A percentile compares a stretch with the other conserved stretches of the same genome.
Conservation (phyloP, 345 rosid species). For the Raphanus raphanistrum region DNA sequence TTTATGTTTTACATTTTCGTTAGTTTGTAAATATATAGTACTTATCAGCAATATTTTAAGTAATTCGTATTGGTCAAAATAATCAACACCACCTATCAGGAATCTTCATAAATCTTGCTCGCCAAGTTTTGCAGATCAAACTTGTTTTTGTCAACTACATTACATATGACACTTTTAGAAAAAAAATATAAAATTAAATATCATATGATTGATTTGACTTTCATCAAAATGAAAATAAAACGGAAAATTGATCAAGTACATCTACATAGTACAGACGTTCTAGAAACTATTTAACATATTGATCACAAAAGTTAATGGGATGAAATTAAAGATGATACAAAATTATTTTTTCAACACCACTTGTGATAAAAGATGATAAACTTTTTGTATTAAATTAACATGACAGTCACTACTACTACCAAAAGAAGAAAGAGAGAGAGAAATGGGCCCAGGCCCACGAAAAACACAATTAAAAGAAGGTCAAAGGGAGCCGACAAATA, state of each 20-base stretch:
- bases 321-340: not conserved
- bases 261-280: not conserved
- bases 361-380: conserved; percentile 1
- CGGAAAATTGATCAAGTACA: conserved; percentile 14
- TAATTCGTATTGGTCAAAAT: conserved; percentile 17
- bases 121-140: conserved; percentile 13
- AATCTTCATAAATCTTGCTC: conserved; percentile 30
- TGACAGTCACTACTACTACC: conserved; percentile 12
- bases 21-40: conserved; percentile 1
- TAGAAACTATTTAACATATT: not conserved
- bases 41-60: not conserved
- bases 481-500: conserved; percentile 30
- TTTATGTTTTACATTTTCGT: not conserved
- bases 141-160: conserved; percentile 13
- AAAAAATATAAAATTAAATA: not conserved
- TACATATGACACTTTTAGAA: conserved; percentile 1
- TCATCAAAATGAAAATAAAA: not conserved
- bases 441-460: conserved; percentile 28
- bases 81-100: conserved; percentile 26
- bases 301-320: not conserved
- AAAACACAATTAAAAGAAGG: not conserved
- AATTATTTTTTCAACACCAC: not conserved
- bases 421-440: not conserved
- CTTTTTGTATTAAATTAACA: conserved; percentile 7
- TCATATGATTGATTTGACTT: conserved; percentile 6